Conservation (phyloP, 2,329 filamentous ascomycete species). For the Lasiodiplodia gonubiensis region DNA sequence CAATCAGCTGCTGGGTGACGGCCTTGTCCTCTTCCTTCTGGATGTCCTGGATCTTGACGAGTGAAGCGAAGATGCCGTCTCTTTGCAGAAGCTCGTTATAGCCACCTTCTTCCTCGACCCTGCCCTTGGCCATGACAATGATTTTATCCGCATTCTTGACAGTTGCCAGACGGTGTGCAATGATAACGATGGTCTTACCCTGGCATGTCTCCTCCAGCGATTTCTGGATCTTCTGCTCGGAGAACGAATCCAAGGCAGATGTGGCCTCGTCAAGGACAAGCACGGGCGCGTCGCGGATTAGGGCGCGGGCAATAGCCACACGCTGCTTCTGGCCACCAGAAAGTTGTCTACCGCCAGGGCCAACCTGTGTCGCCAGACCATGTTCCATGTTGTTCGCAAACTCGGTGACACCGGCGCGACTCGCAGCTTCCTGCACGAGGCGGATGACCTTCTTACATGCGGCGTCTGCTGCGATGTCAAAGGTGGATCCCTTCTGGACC, state of each 20-base stretch:
- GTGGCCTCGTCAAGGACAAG: constrained; percentile 53
- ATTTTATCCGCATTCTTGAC: constrained; percentile 48
- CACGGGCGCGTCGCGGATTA: constrained; percentile 89
- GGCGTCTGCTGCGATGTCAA: neutral
- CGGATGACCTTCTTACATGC: constrained; percentile 7
- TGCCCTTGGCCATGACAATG: constrained; percentile 48
- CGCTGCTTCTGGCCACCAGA: constrained; percentile 95
- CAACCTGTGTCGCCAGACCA: constrained; percentile 81
- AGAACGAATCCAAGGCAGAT: constrained; percentile 29
- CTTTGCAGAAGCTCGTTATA: constrained; percentile 48
- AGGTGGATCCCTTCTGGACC: constrained; percentile 51
- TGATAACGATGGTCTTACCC: constrained; percentile 48
- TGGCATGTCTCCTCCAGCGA: constrained; percentile 65
- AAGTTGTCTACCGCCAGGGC: constrained; percentile 79
- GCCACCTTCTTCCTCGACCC: constrained; percentile 45
- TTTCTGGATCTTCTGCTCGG: constrained; percentile 68
- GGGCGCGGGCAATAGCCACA: constrained; percentile 87
- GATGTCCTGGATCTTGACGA: constrained; percentile 23
- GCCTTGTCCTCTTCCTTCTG: constrained; percentile 13
- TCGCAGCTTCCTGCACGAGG: constrained; percentile 4
- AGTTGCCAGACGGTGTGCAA: constrained; percentile 50
- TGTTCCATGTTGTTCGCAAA: constrained; percentile 21
- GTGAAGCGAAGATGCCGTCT: constrained; percentile 49
- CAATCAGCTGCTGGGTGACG: neutral
- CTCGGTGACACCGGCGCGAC: constrained; percentile 4